Percentiles rank a stretch among this genome's conserved stretches.
phyloP scores from a whole-genome alignment of 1,139 yeast genomes.

The Protomyces gravidus region DNA sequence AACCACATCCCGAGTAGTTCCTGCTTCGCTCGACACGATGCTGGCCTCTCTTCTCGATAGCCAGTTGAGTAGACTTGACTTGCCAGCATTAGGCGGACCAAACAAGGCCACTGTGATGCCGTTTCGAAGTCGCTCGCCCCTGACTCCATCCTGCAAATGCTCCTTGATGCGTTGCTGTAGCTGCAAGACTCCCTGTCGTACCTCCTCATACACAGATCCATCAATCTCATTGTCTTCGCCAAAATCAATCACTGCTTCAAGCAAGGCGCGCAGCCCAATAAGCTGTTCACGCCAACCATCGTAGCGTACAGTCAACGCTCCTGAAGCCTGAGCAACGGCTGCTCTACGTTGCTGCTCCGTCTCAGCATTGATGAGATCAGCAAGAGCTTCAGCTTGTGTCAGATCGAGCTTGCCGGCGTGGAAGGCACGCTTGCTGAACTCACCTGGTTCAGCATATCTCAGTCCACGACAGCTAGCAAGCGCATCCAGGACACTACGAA shows the following conservation, averaged over 20 bases:
- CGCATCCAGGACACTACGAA: constrained; percentile 61
- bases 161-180: constrained; percentile 48
- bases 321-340: constrained; percentile 68
- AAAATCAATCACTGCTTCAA: constrained; percentile 88
- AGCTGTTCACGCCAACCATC: constrained; percentile 63
- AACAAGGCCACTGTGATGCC: constrained; percentile 72
- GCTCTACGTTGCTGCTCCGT: constrained; percentile 82
- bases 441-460: constrained; percentile 88
- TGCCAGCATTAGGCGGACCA: constrained; percentile 97
- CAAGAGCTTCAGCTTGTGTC: constrained; percentile 84
- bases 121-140: constrained; percentile 60
- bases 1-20: constrained; percentile 87
- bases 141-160: constrained; percentile 49
- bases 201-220: constrained; percentile 42
- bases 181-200: constrained; percentile 41
- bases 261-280: constrained; percentile 61
- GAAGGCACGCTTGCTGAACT: constrained; percentile 80
- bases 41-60: constrained; percentile 80
- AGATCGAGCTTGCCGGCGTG: constrained; percentile 62
- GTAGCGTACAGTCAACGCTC: constrained; percentile 56
- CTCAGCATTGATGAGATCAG: constrained; percentile 88
- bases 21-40: constrained; percentile 85
- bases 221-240: constrained; percentile 74
- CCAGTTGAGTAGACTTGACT: constrained; percentile 72
- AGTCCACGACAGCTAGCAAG: constrained; percentile 55